Percentiles rank a stretch among this genome's conserved stretches.
These are phyloP conservation scores for Sporobolomyces roseus DNA, from an alignment of 768 basidiomycete genomes.

Conservation along the genomic window DNA sequence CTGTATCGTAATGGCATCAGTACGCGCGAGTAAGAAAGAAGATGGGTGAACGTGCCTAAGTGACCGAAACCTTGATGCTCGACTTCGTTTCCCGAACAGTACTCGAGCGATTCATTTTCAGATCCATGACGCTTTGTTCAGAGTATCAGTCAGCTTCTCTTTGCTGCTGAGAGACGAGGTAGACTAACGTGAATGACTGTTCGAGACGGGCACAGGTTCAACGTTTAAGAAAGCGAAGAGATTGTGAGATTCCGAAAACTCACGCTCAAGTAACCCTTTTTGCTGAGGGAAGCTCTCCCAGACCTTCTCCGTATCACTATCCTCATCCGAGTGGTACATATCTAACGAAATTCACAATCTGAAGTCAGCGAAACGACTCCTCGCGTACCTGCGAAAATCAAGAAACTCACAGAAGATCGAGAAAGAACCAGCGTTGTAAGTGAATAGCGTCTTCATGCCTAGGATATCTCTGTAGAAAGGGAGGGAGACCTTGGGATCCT, in stretches of 20 bases:
- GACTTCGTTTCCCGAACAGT: constrained; percentile 19
- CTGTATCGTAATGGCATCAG: not conserved
- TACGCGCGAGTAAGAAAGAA: not conserved
- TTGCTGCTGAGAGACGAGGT: not conserved
- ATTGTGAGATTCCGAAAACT: too few relatives aligned
- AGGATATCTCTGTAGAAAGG: constrained; percentile 36
- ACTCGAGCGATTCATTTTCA: constrained; percentile 25
- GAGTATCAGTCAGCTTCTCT: not conserved
- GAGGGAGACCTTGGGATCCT: constrained; percentile 27
- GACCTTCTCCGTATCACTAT: constrained; percentile 31
- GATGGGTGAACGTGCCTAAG: constrained; percentile 1
- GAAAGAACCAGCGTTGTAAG: constrained; percentile 36
- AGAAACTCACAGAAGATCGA: constrained; percentile 30
- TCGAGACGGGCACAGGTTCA: too few relatives aligned
- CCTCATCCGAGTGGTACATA: constrained; percentile 36
- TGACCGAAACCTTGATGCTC: constrained; percentile 30
- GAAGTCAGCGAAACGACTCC: too few relatives aligned
- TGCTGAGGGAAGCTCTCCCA: constrained; percentile 35
- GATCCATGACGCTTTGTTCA: constrained; percentile 28
- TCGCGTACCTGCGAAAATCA: not conserved
- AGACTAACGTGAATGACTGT: constrained; percentile 30
- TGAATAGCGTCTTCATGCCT: constrained; percentile 34
- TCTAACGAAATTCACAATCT: too few relatives aligned
- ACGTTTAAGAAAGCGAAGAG: not conserved
- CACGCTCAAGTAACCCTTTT: constrained; percentile 37